Conservation (phyloP, 1,284 basidiomycete species). For the Ustilago crameri region DNA sequence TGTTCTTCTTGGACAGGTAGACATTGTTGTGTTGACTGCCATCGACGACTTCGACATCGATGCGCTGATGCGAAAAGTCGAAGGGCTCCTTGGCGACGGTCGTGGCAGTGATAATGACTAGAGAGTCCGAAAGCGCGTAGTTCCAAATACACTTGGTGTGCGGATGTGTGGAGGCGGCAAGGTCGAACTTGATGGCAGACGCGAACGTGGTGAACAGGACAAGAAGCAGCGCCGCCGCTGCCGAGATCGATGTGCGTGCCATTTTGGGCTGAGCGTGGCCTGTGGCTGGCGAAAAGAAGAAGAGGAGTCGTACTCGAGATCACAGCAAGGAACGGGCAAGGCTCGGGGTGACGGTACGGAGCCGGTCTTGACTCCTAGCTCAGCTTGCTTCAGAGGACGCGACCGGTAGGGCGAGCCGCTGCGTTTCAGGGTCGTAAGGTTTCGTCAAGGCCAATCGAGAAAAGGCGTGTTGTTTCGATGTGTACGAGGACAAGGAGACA, state of each 20-base stretch:
- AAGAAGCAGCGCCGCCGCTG: slow-evolving; percentile 15
- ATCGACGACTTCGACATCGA: slow-evolving; percentile 95
- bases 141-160: slow-evolving; percentile 67
- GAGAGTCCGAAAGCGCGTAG: slow-evolving; percentile 65
- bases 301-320: no score
- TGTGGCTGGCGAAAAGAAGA: no score
- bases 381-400: not conserved
- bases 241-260: not conserved
- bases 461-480: not conserved
- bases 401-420: not conserved
- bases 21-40: slow-evolving; percentile 86
- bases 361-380: not conserved
- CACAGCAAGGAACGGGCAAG: no score
- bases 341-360: no score
- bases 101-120: slow-evolving; percentile 85
- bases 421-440: not conserved
- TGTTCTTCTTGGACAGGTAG: slow-evolving; percentile 87
- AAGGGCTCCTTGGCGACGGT: slow-evolving; percentile 72
- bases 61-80: slow-evolving; percentile 49
- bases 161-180: slow-evolving; percentile 43
- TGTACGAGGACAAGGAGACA: not conserved
- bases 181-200: slow-evolving; percentile 64
- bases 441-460: not conserved
- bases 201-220: slow-evolving; percentile 8
- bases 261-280: not conserved